Evolutionary conservation across 1,139 yeast genomes (phyloP).

Genomic region (Nadsonia commutata): DNA sequence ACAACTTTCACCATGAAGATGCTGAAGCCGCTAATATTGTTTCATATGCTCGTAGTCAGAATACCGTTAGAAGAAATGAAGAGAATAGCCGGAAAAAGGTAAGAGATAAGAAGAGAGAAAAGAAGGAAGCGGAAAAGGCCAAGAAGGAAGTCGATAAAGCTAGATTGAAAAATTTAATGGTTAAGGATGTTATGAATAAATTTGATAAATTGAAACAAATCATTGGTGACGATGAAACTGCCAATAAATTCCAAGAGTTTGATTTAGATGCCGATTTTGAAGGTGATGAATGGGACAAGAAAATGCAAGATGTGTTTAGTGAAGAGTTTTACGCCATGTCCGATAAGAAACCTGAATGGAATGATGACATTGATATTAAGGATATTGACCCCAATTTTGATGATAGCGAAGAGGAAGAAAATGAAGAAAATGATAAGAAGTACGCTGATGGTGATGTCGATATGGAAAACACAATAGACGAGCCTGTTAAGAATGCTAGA

Average conservation of each 20-base stretch:
- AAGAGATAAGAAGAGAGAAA: slow-evolving; percentile 44
- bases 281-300: slow-evolving; percentile 81
- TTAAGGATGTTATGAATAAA: slow-evolving; percentile 65
- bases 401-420: slow-evolving; percentile 14
- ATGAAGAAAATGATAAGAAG: slow-evolving; percentile 18
- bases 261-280: slow-evolving; percentile 80
- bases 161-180: slow-evolving; percentile 60
- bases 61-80: slow-evolving; percentile 73
- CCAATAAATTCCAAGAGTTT: slow-evolving; percentile 57
- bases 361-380: slow-evolving; percentile 26
- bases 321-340: slow-evolving; percentile 58
- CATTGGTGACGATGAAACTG: slow-evolving; percentile 62
- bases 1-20: slow-evolving; percentile 90
- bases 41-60: slow-evolving; percentile 93
- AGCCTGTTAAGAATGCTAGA: slow-evolving; percentile 12
- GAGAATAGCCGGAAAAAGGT: slow-evolving; percentile 65
- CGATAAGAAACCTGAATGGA: slow-evolving; percentile 40
- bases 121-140: slow-evolving; percentile 36
- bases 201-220: slow-evolving; percentile 66
- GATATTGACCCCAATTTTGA: slow-evolving; percentile 10
- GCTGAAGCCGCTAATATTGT: slow-evolving; percentile 82
- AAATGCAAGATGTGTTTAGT: slow-evolving; percentile 73
- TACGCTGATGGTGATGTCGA: slow-evolving; percentile 15
- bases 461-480: slow-evolving; percentile 15
- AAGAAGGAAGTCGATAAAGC: slow-evolving; percentile 42